Evolutionary conservation across 345 rosid species (phyloP).

Genomic region (Gossypium anomalum): DNA sequence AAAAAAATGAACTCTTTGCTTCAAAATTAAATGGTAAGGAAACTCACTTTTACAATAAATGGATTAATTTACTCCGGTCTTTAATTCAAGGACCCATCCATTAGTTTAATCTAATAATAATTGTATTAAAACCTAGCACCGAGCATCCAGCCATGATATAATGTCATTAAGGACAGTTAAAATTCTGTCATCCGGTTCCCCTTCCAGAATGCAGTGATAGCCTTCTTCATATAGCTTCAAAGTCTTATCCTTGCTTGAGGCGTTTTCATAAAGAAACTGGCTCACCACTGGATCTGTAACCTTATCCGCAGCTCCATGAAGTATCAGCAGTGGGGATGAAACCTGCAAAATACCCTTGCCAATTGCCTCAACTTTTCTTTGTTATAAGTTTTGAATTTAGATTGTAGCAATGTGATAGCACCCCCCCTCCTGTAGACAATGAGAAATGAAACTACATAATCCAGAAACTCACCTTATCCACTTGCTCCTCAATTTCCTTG

Average conservation of each 20-base stretch:
- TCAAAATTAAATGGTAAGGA: too few species aligned
- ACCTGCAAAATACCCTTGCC: conserved; percentile 38
- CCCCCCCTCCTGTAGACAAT: background rate
- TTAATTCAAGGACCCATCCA: too few species aligned
- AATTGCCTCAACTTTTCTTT: conserved; percentile 8
- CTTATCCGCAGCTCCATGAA: conserved; percentile 87
- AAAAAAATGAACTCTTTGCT: too few species aligned
- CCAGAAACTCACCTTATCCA: conserved; percentile 45
- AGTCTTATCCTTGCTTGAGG: conserved; percentile 79
- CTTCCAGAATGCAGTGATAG: conserved; percentile 90
- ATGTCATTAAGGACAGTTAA: conserved; percentile 56
- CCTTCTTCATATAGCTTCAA: conserved; percentile 77
- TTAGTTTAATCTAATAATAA: too few species aligned
- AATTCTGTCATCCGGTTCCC: conserved; percentile 75
- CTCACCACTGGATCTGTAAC: conserved; percentile 84
- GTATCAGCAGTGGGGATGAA: conserved; percentile 77
- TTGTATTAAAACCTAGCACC: conserved; percentile 14
- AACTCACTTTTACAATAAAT: too few species aligned
- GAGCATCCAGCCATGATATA: conserved; percentile 68
- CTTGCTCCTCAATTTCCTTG: conserved; percentile 57
- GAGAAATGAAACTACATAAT: conserved; percentile 1
- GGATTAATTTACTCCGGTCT: too few species aligned
- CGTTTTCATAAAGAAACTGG: conserved; percentile 62
- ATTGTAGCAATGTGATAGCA: background rate
- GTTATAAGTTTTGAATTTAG: background rate